Conservation (phyloP, 2,329 filamentous ascomycete genomes). For the Ceratocystis cacaofunesta region DNA sequence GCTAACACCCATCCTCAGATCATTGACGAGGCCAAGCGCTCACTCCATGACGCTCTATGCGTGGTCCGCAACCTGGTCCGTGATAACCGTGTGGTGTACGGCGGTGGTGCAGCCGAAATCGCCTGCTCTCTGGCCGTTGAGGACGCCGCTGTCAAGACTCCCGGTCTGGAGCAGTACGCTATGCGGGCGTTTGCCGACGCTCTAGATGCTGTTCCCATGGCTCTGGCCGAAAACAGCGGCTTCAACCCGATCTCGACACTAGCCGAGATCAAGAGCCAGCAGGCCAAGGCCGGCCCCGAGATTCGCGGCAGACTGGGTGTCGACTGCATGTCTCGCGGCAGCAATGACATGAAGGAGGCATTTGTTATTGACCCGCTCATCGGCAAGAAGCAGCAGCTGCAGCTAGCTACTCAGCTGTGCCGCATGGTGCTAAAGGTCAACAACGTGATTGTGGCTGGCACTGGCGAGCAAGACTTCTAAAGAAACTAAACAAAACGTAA, state of each 20-base stretch:
- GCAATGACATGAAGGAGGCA: slow-evolving; percentile 92
- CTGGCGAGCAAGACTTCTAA: slow-evolving; percentile 78
- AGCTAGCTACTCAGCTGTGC: slow-evolving; percentile 92
- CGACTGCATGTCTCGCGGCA: slow-evolving; percentile 92
- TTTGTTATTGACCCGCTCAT: slow-evolving; percentile 98
- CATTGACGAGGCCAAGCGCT: slow-evolving; percentile 96
- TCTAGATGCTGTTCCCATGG: slow-evolving; percentile 85
- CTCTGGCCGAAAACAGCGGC: slow-evolving; percentile 91
- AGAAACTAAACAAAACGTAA: slow-evolving; percentile 20
- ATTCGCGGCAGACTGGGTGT: slow-evolving; percentile 60
- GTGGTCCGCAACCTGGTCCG: slow-evolving; percentile 91
- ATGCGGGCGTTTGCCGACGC: slow-evolving; percentile 97
- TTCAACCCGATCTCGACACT: slow-evolving; percentile 91
- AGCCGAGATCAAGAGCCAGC: slow-evolving; percentile 87
- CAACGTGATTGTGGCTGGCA: slow-evolving; percentile 84
- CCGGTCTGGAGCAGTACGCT: slow-evolving; percentile 95
- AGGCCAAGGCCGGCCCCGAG: slow-evolving; percentile 55
- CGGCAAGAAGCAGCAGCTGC: slow-evolving; percentile 91
- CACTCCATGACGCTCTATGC: slow-evolving; percentile 90
- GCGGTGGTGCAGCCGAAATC: slow-evolving; percentile 91
- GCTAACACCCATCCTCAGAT: slow-evolving; percentile 42
- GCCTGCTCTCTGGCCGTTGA: slow-evolving; percentile 93
- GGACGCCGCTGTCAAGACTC: slow-evolving; percentile 84
- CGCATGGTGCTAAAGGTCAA: slow-evolving; percentile 97
- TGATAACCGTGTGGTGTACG: slow-evolving; percentile 95